Percentiles rank a stretch among this genome's conserved stretches.
Conservation (phyloP, 345 rosid species). For the Gossypium herbaceum region DNA sequence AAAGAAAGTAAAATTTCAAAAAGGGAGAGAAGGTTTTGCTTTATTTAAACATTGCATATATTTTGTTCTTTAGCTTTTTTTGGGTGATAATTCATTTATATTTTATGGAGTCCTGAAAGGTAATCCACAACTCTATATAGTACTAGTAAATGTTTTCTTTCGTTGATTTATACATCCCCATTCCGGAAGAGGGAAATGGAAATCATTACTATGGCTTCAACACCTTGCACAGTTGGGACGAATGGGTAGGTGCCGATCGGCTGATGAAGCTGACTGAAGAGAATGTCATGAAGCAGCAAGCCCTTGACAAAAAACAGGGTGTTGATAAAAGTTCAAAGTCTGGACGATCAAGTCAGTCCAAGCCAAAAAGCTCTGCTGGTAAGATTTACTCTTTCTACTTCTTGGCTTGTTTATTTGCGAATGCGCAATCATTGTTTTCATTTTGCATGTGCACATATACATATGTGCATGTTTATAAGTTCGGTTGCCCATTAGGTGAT, state of each 20-base stretch:
- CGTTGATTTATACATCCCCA: slow-evolving; percentile 31
- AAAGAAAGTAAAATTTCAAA: neutral
- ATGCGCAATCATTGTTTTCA: slow-evolving; percentile 1
- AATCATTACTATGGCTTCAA: slow-evolving; percentile 41
- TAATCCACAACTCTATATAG: neutral
- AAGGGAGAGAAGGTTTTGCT: neutral
- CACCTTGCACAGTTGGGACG: slow-evolving; percentile 87
- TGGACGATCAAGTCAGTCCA: slow-evolving; percentile 55
- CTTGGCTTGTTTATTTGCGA: neutral
- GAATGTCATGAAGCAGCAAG: slow-evolving; percentile 63
- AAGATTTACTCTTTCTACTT: slow-evolving; percentile 19
- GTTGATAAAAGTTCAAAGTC: slow-evolving; percentile 59
- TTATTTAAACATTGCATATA: neutral
- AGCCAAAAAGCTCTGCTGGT: slow-evolving; percentile 63
- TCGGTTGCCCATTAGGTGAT: neutral
- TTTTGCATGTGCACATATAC: neutral
- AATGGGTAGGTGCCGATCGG: slow-evolving; percentile 81
- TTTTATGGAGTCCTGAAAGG: slow-evolving; percentile 13
- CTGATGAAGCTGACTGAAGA: slow-evolving; percentile 62
- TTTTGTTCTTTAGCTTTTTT: neutral
- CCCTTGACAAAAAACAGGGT: slow-evolving; percentile 54
- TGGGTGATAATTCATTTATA: neutral
- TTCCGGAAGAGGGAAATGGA: slow-evolving; percentile 27
- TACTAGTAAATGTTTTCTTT: slow-evolving; percentile 21
- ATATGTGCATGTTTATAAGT: neutral